phyloP scores from a whole-genome alignment of 177 flowering plant species.

The Vitis hybrid region DNA sequence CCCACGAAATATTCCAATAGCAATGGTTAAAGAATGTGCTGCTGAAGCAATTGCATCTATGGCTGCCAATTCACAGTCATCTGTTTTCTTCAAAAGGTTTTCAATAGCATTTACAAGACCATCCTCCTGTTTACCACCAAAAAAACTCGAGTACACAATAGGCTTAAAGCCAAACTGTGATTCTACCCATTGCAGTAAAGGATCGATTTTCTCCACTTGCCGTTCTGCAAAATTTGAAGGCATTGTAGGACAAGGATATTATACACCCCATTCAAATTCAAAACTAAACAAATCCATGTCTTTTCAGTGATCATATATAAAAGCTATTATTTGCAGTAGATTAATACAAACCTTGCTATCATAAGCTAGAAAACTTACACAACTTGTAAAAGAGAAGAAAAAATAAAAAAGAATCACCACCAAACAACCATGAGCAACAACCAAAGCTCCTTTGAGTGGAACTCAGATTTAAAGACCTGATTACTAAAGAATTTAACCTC shows the following conservation, averaged over 20 bases:
- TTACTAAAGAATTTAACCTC: too few species aligned
- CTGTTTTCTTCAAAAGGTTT: conserved; percentile 56
- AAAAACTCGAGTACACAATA: conserved; percentile 66
- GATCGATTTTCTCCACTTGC: conserved; percentile 83
- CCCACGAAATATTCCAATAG: conserved; percentile 70
- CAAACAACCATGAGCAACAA: not conserved
- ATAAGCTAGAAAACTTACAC: not conserved
- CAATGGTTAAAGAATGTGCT: conserved; percentile 75
- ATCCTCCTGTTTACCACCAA: conserved; percentile 91
- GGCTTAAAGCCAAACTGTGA: conserved; percentile 88
- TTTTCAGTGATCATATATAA: not conserved
- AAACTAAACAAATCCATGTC: not conserved
- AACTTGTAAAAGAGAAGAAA: not conserved
- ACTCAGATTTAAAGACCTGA: too few species aligned
- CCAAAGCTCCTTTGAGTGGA: too few species aligned
- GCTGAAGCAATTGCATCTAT: conserved; percentile 91
- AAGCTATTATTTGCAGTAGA: not conserved
- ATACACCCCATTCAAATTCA: not conserved
- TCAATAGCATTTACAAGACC: conserved; percentile 69
- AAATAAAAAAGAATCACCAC: not conserved
- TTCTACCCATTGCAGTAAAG: conserved; percentile 80
- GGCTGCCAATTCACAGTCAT: conserved; percentile 81
- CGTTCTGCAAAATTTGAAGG: conserved; percentile 42
- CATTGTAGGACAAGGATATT: not conserved
- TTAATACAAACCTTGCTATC: not conserved